These are phyloP conservation scores for Ustilago loliicola DNA, from an alignment of 1,284 basidiomycete species.

Conservation along the genomic window DNA sequence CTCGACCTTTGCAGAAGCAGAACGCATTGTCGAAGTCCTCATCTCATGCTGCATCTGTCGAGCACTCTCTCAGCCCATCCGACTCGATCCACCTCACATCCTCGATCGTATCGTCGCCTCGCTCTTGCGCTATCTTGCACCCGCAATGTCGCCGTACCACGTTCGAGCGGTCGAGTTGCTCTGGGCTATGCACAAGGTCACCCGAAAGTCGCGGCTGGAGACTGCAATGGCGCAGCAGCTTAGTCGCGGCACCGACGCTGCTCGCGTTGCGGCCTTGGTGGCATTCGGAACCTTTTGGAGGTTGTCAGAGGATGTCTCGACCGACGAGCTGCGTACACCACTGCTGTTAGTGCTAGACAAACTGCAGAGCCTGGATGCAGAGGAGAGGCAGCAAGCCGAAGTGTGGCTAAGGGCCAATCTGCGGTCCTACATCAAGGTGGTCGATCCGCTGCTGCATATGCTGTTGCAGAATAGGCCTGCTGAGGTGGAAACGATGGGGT, in stretches of 20 bases:
- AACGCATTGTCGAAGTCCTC: slow-evolving; percentile 51
- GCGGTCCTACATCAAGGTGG: slow-evolving; percentile 51
- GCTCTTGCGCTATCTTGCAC: slow-evolving; percentile 82
- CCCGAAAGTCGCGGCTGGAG: slow-evolving; percentile 38
- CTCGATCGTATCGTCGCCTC: slow-evolving; percentile 68
- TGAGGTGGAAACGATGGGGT: not conserved
- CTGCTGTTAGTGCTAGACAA: slow-evolving; percentile 89
- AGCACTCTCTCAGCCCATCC: slow-evolving; percentile 32
- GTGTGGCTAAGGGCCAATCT: slow-evolving; percentile 62
- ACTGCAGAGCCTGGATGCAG: slow-evolving; percentile 71
- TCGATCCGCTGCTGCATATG: slow-evolving; percentile 58
- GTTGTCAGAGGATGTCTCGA: slow-evolving; percentile 77
- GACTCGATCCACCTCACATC: slow-evolving; percentile 31
- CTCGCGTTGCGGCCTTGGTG: slow-evolving; percentile 76
- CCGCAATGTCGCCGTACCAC: slow-evolving; percentile 80
- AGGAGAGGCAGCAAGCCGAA: slow-evolving; percentile 49
- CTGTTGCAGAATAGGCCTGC: slow-evolving; percentile 28
- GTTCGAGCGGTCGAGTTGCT: slow-evolving; percentile 85
- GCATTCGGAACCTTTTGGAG: slow-evolving; percentile 95
- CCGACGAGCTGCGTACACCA: slow-evolving; percentile 73
- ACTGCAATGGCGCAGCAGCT: slow-evolving; percentile 48
- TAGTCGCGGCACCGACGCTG: slow-evolving; percentile 1
- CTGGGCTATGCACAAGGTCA: slow-evolving; percentile 74
- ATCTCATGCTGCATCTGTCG: slow-evolving; percentile 55
- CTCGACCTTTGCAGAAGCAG: slow-evolving; percentile 47